Evolutionary conservation across 495 filamentous ascomycete genomes (phyloP), one percentile per base, ranked within the genome.

Genomic region (Penicillium malachiteum): DNA sequence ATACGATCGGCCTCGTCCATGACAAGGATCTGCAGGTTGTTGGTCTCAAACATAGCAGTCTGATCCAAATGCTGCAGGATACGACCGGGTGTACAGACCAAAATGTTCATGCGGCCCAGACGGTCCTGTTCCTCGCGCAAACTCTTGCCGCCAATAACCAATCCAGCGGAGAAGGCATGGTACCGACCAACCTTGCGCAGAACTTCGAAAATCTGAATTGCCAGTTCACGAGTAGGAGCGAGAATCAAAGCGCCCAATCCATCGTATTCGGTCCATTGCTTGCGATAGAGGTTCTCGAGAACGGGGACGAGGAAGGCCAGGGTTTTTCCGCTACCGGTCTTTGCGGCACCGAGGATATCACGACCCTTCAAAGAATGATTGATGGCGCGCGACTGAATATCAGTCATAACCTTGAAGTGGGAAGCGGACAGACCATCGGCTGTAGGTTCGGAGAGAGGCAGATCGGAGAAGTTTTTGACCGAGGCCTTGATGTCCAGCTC

Each of bases 61-160:
- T 97, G 92, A 67, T 96, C 92, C 68, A 99, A 75, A 71, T 99
- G 94, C 70, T 99, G 95, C 46, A 97, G 72, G 80, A 99, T 93
- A 7, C 94, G 82, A 9, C 94, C 94, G 0, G 94, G 94, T 3
- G 94, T 99, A 65, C 93, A 96, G 3, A 99, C 92, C 11, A 99
- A 73, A 45, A 99, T 99, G 60, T 97, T 97, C 95, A 99, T 99
- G 55, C 91, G 80, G 11, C 87, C 85, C 51, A 99, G 66, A 35
- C 93, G 80, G 58, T 93, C 90, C 42, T 86, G 85, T 71, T 99
- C 93, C 67, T 97, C 92, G 59, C 86, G 83, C 63, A 96, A 64
- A 73, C 83, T 90, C 77, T 92, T 95, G 8, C 94, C 94, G n/a
- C 94, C 94, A 61, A 97, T 97, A 1, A 99, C 85, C 62, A 99